Percentiles rank a stretch among this genome's conserved stretches.
phyloP scores from a whole-genome alignment of 345 rosid species.

The Fremontodendron californicum region DNA sequence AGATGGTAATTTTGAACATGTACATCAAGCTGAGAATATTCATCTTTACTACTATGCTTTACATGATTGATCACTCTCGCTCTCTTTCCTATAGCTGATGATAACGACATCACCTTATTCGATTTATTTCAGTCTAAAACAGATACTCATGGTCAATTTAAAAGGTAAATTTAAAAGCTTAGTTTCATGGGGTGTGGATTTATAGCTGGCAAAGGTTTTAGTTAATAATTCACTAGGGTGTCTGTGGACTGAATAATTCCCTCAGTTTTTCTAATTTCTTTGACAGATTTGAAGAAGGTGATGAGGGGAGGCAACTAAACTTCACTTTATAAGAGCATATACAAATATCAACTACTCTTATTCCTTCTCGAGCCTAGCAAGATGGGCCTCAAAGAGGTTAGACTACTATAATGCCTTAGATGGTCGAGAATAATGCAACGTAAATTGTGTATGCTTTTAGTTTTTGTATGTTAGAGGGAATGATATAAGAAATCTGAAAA shows the following conservation, averaged over 20 bases:
- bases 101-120: slow-evolving; percentile 59
- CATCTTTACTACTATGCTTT: background rate
- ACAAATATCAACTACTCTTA: background rate
- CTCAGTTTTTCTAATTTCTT: background rate
- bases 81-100: slow-evolving; percentile 48
- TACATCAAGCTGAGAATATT: background rate
- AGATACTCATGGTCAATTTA: slow-evolving; percentile 13
- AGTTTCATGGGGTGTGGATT: background rate
- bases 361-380: too few relatives aligned
- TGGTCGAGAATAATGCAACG: background rate
- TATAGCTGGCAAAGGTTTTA: background rate
- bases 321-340: background rate
- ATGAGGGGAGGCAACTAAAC: background rate
- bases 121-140: slow-evolving; percentile 47
- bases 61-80: slow-evolving; percentile 11
- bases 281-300: background rate
- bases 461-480: too few relatives aligned
- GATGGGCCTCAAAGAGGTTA: too few relatives aligned
- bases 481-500: background rate
- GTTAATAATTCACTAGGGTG: background rate
- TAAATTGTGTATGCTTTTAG: too few relatives aligned
- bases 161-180: background rate
- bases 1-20: background rate
- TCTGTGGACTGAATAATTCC: background rate
- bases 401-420: background rate